Percentiles rank a stretch among this genome's conserved stretches.
These are phyloP conservation scores for Gynandropsis gynandra DNA, from an alignment of 345 rosid genomes.

Conservation along the genomic window DNA sequence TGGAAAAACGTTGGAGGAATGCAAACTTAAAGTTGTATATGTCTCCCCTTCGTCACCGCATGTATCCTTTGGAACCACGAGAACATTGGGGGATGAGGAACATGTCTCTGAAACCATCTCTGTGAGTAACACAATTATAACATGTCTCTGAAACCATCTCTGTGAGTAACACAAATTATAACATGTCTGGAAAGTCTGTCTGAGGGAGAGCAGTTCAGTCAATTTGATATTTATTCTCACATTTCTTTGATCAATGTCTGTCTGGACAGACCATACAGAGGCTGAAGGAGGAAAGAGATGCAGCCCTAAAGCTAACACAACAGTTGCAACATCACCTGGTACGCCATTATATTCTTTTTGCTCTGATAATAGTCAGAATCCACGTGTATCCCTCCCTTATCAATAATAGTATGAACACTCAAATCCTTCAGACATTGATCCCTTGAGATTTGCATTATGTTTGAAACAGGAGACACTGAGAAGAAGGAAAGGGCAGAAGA, in stretches of 20 bases:
- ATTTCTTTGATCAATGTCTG: conserved; percentile 1
- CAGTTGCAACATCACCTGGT: conserved; percentile 69
- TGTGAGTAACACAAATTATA: conserved; percentile 38
- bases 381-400: not conserved
- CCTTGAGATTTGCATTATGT: not conserved
- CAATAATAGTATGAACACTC: not conserved
- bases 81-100: conserved; percentile 24
- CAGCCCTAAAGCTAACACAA: conserved; percentile 45
- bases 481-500: conserved; percentile 42
- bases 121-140: no score
- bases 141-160: conserved; percentile 35
- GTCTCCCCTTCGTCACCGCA: conserved; percentile 35
- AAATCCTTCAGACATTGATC: not conserved
- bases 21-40: conserved; percentile 58
- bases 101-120: conserved; percentile 36
- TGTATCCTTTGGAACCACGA: conserved; percentile 34
- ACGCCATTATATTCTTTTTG: not conserved
- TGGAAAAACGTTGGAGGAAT: conserved; percentile 49
- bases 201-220: no score
- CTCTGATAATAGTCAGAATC: not conserved
- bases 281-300: conserved; percentile 59
- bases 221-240: not conserved
- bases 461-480: conserved; percentile 59
- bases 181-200: no score
- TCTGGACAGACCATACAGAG: conserved; percentile 41